These are phyloP conservation scores for Cnidoscolus chayamansa DNA, from an alignment of 441 rosid species.

Conservation along the genomic window DNA sequence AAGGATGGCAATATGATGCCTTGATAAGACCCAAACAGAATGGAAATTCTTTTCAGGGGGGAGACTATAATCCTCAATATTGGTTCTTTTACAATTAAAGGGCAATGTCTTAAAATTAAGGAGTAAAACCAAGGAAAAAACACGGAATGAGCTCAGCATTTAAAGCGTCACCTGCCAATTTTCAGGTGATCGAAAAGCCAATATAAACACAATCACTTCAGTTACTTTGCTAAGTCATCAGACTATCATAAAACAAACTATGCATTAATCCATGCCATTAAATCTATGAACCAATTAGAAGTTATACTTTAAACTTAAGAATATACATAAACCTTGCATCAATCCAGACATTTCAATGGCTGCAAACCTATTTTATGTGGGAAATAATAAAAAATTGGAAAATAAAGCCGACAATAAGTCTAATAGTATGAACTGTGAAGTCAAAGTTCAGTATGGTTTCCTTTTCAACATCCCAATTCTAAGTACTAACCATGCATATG, in stretches of 20 bases:
- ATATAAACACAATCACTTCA: neutral
- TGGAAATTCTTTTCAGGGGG: conserved; percentile 9
- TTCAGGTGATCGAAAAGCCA: neutral
- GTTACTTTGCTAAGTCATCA: neutral
- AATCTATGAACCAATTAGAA: neutral
- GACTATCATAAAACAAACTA: neutral
- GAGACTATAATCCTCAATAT: neutral
- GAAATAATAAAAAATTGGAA: neutral
- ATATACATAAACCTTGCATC: neutral
- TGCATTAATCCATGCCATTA: neutral
- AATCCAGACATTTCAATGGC: neutral
- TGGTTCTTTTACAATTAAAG: neutral
- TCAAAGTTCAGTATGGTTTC: too few relatives aligned
- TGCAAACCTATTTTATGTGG: neutral
- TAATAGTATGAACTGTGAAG: neutral
- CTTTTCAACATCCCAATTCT: neutral
- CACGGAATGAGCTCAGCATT: neutral
- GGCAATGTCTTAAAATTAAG: neutral
- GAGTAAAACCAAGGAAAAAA: neutral
- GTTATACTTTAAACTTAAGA: neutral
- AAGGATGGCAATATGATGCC: conserved; percentile 1
- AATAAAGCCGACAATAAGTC: neutral
- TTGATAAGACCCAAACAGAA: neutral
- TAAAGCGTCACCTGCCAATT: neutral
- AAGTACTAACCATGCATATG: neutral